Percentiles rank a stretch among this genome's conserved stretches.
phyloP scores from a whole-genome alignment of 345 rosid species.

The Microthlaspi erraticum region DNA sequence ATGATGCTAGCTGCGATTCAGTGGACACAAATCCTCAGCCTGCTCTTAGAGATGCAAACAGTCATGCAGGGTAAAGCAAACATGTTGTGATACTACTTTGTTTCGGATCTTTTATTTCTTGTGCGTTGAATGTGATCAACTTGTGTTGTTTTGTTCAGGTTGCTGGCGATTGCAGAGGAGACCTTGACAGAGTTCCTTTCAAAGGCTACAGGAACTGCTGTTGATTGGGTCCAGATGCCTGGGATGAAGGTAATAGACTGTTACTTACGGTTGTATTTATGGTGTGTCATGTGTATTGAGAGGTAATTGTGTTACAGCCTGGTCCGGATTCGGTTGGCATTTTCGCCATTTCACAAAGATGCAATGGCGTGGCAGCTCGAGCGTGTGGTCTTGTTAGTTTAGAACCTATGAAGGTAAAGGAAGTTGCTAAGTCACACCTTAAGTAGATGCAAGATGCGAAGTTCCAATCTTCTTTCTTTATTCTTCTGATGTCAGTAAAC shows the following conservation, averaged over 20 bases:
- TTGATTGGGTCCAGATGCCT: conserved; percentile 99
- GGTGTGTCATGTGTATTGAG: neutral
- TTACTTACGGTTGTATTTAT: neutral
- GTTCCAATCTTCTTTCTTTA: neutral
- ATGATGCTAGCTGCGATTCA: conserved; percentile 93
- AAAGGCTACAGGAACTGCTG: conserved; percentile 99
- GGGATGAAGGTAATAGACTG: conserved; percentile 93
- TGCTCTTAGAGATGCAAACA: conserved; percentile 88
- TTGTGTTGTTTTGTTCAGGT: conserved; percentile 53
- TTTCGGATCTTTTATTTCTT: neutral
- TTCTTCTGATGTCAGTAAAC: neutral
- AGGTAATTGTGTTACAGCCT: conserved; percentile 60
- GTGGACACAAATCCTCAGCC: conserved; percentile 90
- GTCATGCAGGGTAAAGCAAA: conserved; percentile 84
- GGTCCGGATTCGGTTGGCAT: conserved; percentile 99
- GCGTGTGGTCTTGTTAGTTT: conserved; percentile 99
- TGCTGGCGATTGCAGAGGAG: conserved; percentile 99
- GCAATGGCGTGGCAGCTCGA: conserved; percentile 99
- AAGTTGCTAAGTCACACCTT: neutral
- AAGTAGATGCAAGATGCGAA: neutral
- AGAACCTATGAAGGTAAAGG: conserved; percentile 82
- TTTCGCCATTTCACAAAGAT: conserved; percentile 97
- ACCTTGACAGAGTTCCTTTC: conserved; percentile 99
- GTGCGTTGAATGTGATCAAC: neutral
- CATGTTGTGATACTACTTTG: neutral